Evolutionary conservation across 257 asterid species (phyloP).

Genomic region (Vinca minor): DNA sequence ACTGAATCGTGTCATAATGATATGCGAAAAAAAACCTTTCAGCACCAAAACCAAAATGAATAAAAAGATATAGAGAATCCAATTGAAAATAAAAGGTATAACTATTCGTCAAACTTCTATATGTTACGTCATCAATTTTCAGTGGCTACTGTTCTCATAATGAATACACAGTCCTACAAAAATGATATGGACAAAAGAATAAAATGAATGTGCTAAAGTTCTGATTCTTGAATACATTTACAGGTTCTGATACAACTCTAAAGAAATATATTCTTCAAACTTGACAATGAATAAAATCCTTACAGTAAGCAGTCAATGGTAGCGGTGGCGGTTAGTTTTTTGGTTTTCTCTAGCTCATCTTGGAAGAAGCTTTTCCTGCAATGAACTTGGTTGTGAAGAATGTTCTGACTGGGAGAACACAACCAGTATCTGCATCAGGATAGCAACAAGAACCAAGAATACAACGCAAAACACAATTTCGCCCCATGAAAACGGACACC

Average conservation of each 20-base stretch:
- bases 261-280: background rate
- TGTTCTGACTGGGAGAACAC: constrained; percentile 57
- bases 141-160: too few species aligned
- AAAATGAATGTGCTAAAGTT: background rate
- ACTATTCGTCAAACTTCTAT: too few species aligned
- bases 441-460: constrained; percentile 43
- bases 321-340: background rate
- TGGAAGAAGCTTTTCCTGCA: constrained; percentile 48
- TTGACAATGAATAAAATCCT: background rate
- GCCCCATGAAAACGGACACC: constrained; percentile 59
- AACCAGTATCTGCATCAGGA: constrained; percentile 68
- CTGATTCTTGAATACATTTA: background rate
- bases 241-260: background rate
- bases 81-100: too few species aligned
- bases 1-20: too few species aligned
- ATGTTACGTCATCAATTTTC: too few species aligned
- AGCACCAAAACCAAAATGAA: too few species aligned
- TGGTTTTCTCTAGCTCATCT: constrained; percentile 10
- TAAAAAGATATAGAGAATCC: too few species aligned
- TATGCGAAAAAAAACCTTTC: too few species aligned
- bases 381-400: constrained; percentile 32
- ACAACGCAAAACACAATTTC: constrained; percentile 45
- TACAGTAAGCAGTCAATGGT: background rate
- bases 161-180: too few species aligned
- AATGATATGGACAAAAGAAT: background rate